Evolutionary conservation across 2,329 filamentous ascomycete species (phyloP), one percentile per base, ranked within the genome.

Genomic region (Chaetothyriales sp.): DNA sequence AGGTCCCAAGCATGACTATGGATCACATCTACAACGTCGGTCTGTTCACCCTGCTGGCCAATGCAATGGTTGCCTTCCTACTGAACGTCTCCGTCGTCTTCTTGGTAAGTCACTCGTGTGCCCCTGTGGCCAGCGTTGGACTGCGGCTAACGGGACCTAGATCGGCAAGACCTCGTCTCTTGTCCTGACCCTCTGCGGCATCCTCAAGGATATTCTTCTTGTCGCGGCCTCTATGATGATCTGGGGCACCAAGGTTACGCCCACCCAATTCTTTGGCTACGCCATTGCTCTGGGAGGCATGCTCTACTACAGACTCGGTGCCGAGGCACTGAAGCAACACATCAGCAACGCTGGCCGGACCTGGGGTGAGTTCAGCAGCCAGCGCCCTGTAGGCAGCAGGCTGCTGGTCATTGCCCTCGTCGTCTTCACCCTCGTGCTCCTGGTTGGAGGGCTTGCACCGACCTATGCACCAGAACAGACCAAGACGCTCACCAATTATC

Each of bases 151-250:
- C 43, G 6, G 12, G 12, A 10, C n/a, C 19, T 61, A 90, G 84
- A 93, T 93, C 62, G 86, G 86, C 65, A 88, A 86, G 70, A 93
- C 86, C 6, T 93, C 86, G 1, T 84, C 84, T 51, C 78, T 93
- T 48, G 85, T 89, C 61, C 83, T 93, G 70, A 88, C 86, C 32
- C 78, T 93, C 20, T 88, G 82, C 53, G 86, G 87, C 65, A 86
- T 93, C 57, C 78, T 92, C 62, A 93, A 93, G 70, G 86, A 88
- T 66, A 89, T 93, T 54, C 78, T 93, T 52, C 80, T 93, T 50
- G 85, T 93, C 57, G 72, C 77, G 54, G 76, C 80, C 52, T 87
- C 84, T 49, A 83, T 92, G 68, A 66, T 86, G 62, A 81, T 90
- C 64, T 92, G 86, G 81, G 73, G 76, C 59, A 86, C 85, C 51